Conservation (phyloP, 1,284 basidiomycete genomes). For the Moniliophthora roreri region DNA sequence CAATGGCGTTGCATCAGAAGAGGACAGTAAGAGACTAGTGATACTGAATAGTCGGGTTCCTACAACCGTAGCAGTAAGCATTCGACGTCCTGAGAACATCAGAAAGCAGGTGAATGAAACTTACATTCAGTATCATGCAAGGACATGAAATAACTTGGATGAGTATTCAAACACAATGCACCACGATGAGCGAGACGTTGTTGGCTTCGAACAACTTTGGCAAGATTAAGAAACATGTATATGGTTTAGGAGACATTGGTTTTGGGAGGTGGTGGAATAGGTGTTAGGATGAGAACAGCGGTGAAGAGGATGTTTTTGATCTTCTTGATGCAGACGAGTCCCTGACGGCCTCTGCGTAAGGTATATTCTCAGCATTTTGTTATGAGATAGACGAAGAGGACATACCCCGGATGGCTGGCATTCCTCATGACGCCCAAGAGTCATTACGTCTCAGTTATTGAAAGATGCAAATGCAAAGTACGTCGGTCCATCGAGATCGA, state of each 20-base stretch:
- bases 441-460: slow-evolving; percentile 30
- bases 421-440: slow-evolving; percentile 44
- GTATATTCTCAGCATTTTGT: neutral
- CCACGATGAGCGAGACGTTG: slow-evolving; percentile 85
- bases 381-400: slow-evolving; percentile 4
- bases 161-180: slow-evolving; percentile 89
- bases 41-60: slow-evolving; percentile 73
- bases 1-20: slow-evolving; percentile 41
- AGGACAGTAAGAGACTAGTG: slow-evolving; percentile 72
- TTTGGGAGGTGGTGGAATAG: no score
- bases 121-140: slow-evolving; percentile 65
- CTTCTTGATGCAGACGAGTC: slow-evolving; percentile 73
- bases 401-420: slow-evolving; percentile 89
- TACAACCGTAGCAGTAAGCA: slow-evolving; percentile 32
- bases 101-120: slow-evolving; percentile 25
- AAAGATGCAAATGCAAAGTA: slow-evolving; percentile 70
- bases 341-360: slow-evolving; percentile 74
- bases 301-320: no score
- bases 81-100: slow-evolving; percentile 69
- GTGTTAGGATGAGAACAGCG: no score
- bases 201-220: slow-evolving; percentile 68
- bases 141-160: slow-evolving; percentile 63
- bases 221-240: slow-evolving; percentile 79
- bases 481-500: slow-evolving; percentile 79
- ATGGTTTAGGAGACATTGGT: no score